Conservation (phyloP, 2,329 filamentous ascomycete species). For the Hirsutella thompsonii region DNA sequence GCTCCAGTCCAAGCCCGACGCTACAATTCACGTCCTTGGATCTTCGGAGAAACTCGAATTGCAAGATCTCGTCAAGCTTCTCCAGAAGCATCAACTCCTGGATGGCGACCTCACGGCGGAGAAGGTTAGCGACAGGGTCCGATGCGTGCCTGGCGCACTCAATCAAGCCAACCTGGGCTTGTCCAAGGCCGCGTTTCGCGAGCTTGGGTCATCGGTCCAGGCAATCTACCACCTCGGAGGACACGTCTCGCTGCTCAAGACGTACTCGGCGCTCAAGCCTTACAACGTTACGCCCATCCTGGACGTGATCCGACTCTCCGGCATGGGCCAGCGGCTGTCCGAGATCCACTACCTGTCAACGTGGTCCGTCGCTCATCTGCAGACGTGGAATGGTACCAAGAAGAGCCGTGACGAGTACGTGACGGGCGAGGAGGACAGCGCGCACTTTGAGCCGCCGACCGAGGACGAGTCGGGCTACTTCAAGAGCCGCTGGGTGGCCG, state of each 20-base stretch:
- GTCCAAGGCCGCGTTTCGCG: conserved; percentile 9
- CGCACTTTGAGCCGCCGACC: conserved; percentile 11
- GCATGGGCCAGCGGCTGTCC: conserved; percentile 8
- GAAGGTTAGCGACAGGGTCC: conserved; percentile 5
- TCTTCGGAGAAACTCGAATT: conserved; percentile 7
- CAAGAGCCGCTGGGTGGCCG: conserved; percentile 14
- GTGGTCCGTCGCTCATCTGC: conserved; percentile 14
- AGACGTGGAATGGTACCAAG: conserved; percentile 11
- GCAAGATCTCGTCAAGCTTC: conserved; percentile 4
- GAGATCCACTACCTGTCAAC: conserved; percentile 13
- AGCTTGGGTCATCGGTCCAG: conserved; percentile 10
- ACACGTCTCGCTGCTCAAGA: conserved; percentile 13
- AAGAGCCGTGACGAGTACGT: conserved; percentile 7
- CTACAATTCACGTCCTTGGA: conserved; percentile 8
- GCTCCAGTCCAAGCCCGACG: conserved; percentile 6
- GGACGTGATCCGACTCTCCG: conserved; percentile 13
- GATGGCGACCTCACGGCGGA: conserved; percentile 4
- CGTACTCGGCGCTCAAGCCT: conserved; percentile 10
- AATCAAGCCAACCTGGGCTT: conserved; percentile 11
- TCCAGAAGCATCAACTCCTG: conserved; percentile 10
- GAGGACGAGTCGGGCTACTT: conserved; percentile 14
- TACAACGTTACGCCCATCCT: conserved; percentile 11
- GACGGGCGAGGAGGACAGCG: conserved; percentile 8
- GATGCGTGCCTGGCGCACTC: conserved; percentile 9
- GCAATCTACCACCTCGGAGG: conserved; percentile 14